Base-by-base conservation (phyloP, 306 rosid species). In the Herpetospermum pedunculosum region DNA sequence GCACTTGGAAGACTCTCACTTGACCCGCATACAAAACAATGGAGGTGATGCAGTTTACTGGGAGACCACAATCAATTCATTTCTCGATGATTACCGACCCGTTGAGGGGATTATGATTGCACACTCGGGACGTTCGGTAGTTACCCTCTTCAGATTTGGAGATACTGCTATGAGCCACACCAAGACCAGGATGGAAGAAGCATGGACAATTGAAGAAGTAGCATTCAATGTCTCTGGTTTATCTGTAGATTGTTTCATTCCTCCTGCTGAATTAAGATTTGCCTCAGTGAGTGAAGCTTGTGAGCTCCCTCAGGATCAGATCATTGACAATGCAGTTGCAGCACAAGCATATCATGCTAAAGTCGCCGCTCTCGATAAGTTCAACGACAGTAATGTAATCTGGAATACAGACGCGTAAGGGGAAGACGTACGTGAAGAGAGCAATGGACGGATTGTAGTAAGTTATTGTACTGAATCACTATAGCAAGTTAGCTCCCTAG, bases 141-240 rank as follows among this genome's bases (percentile, higher is more conserved):
- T 89, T 73, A 94, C 98, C 30, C 97, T 94, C 48, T 94, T 94
- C 89, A 89, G 98, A 82, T 94, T 94, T 65, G 98, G 98, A 70
- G 98, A 94, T 80, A 94, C 98, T n/a, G 92, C 98, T 21, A 81
- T 94, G 98, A 94, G 98, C 78, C 98, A 94, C 87, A 91, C 98
- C 3, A 94, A 94, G 78, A 91, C 98, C 11, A 84, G 91, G 84
- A 94, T 94, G 98, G 98, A 94, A 84, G 98, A 94, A 81, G 95
- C 96, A 64, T 94, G 98, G 98, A 89, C 97, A 5, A 91, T 94
- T 43, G 98, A 94, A 84, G 98, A 94, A 82, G 97, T 94, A 54
- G 97, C 97, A 0, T 94, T 94, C 84, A 91, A 89, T 35, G 98
- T 94, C 55, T 97, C 97, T 0, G 98, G 98, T 58, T 88, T 94